These are phyloP conservation scores for Fusarium nisikadoi DNA, from an alignment of 2,329 filamentous ascomycete genomes.

Conservation along the genomic window DNA sequence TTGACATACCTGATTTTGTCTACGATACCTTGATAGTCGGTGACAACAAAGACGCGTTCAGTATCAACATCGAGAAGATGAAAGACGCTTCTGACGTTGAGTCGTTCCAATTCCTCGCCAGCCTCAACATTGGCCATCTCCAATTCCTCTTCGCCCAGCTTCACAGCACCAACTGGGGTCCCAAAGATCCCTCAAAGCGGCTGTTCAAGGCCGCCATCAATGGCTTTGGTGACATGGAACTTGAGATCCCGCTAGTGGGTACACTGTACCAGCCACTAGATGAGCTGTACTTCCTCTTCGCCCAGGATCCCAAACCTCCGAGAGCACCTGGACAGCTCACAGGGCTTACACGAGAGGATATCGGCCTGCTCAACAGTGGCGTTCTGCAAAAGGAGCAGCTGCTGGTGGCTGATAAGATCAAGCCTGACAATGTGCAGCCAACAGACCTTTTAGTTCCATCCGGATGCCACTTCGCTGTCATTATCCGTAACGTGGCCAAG, in stretches of 20 bases:
- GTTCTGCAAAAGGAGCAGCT: neutral
- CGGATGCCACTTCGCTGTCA: neutral
- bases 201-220: slow-evolving; percentile 25
- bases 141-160: slow-evolving; percentile 22
- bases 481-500: neutral
- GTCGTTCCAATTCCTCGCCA: slow-evolving; percentile 30
- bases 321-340: neutral
- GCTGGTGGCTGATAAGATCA: slow-evolving; percentile 5
- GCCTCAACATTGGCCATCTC: slow-evolving; percentile 12
- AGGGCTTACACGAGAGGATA: neutral
- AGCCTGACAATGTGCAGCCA: neutral
- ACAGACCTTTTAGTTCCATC: neutral
- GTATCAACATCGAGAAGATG: neutral
- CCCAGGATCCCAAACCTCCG: neutral
- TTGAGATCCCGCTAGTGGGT: neutral
- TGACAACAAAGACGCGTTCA: neutral
- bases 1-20: slow-evolving; percentile 24
- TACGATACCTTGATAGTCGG: slow-evolving; percentile 1
- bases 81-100: neutral
- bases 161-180: slow-evolving; percentile 13
- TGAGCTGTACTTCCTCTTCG: slow-evolving; percentile 6
- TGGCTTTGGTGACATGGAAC: neutral
- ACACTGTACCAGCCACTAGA: neutral
- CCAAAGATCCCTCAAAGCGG: slow-evolving; percentile 30
- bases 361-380: neutral